Evolutionary conservation across 1,284 basidiomycete genomes (phyloP), one percentile per base, ranked within the genome.

Genomic region (Microstroma glucosiphilum): DNA sequence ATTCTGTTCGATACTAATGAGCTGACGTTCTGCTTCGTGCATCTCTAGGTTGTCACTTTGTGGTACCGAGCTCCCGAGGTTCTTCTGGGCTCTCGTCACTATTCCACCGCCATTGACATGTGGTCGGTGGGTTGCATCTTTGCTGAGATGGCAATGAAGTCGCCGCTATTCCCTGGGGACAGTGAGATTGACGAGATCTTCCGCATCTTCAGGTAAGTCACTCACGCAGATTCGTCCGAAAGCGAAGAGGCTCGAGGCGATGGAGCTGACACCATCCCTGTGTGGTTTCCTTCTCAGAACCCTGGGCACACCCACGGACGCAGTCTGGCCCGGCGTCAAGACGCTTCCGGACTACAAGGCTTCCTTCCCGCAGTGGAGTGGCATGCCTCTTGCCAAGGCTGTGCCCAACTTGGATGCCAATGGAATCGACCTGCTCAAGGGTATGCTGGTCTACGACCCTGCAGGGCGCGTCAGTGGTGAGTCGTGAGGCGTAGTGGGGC

Each of bases 181-280:
- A 96, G 92, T 30, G 94, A 98, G 82, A 98, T 98, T 75, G 94
- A 98, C 82, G 93, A 98, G 82, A 98, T 98, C 72, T 98, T 97
- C 86, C 91, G 92, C 81, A 98, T 97, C 77, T 98, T 98, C 85
- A 64, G 71, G 64, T 69, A 46, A 54, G 68, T 66, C 6, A 4
- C 12, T 37, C 3, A 7, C 2, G 49, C 37, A 46, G 15, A 11
- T 42, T 19, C 6, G 40, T 25, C 30, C 30, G 30, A 37, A 48
- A n/a, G 46, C 46, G 46, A n/a, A n/a, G 12, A 4, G 12, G 3
- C 17, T 6, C 12, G 23, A n/a, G 30, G 9, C 30, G 30, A 40
- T 6, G 2, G 6, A 19, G 53, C 53, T 56, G 2, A 56, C n/a
- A 17, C 30, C 9, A 9, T 37, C 30, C 9, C 4, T 37, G 9